Base-by-base conservation (phyloP, 108 stramenopile species). In the Poteriospumella lacustris region DNA sequence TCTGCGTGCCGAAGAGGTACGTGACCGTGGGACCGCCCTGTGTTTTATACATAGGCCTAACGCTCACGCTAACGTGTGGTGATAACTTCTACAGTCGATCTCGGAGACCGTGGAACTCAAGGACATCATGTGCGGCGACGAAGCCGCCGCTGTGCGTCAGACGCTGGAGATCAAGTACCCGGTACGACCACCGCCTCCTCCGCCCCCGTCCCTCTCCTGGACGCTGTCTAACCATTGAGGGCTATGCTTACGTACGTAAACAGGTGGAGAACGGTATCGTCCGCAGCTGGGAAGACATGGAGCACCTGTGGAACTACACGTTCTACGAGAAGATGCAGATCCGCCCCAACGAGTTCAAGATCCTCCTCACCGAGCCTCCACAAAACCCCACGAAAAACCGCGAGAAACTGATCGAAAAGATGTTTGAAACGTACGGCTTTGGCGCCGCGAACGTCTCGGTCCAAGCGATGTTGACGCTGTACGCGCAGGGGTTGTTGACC, bases 221-320 rank as follows among this genome's bases (percentile, higher is more conserved):
- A n/a, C n/a, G n/a, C n/a, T n/a, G n/a, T n/a, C n/a, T n/a, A n/a
- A n/a, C n/a, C n/a, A 24, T n/a, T n/a, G n/a, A n/a, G 19, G 52
- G 24, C 19, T 64, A 3, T 29, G 29, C 28, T 79, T 70, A 72
- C 43, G 41, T 88, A 88, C 79, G 24, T 19, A 19, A 19, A 56
- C 88, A 87, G 0, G 87, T 89, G 12, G 84, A 87, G 42, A 88
- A 89, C 69, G 89, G 89, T 19, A 89, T 89, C 44, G 86, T 89
- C 42, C 75, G 79, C 59, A 87, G 88, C 87, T 89, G 89, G 89
- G 89, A 88, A 34, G 89, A 89, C 59, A 89, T 89, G 89, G 84
- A 88, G 68, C 79, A 86, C 39, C 81, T 89, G 38, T 89, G 89
- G 89, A 88, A 89, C 82, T 89, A 89, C 86, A 88, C 88, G 0